Base-by-base conservation (phyloP, 2,329 filamentous ascomycete genomes). In the Colletotrichum sp. region DNA sequence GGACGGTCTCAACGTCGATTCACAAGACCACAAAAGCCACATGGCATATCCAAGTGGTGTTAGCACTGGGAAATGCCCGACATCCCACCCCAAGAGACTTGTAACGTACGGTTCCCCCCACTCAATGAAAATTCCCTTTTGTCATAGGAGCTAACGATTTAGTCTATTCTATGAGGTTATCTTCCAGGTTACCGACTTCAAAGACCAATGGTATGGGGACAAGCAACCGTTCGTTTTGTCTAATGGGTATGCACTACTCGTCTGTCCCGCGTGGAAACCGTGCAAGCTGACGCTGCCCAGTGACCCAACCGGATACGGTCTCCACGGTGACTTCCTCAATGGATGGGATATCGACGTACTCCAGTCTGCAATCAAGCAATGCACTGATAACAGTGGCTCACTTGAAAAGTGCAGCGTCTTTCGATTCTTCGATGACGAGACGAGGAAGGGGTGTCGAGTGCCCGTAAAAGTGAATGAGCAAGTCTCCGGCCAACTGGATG, bases 321-420 rank as follows among this genome's bases (percentile, higher is more conserved):
- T 90, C 76, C 94, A 95, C 84, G 93, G 89, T 62, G 94, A 96
- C 83, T 95, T 96, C 85, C 84, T 94, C 78, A 91, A 94, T 77
- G 94, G 91, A 18, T 96, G 94, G 94, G 91, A 95, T 79, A 87
- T 90, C 76, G 82, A 86, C 28, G 88, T 89, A 62, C 91, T 95
- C 65, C 92, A 94, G 83, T 86, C 89, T 75, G 93, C 94, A 78
- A 91, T 95, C 79, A 88, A 93, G 80, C 90, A 87, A 67, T 95
- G 94, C 86, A 87, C 92, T 78, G 90, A 90, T 63, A 89, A 91
- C 68, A 89, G 89, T 72, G 79, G 82, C 12, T 90, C 90, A 64
- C 92, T 95, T 85, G 90, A 93, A 76, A 87, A 89, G 78, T 95
- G 93, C 85, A 87, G 88, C 39, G 88, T 94, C 73, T 87, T 87